phyloP scores from a whole-genome alignment of 768 basidiomycete genomes.

The Cystoderma amianthinum region DNA sequence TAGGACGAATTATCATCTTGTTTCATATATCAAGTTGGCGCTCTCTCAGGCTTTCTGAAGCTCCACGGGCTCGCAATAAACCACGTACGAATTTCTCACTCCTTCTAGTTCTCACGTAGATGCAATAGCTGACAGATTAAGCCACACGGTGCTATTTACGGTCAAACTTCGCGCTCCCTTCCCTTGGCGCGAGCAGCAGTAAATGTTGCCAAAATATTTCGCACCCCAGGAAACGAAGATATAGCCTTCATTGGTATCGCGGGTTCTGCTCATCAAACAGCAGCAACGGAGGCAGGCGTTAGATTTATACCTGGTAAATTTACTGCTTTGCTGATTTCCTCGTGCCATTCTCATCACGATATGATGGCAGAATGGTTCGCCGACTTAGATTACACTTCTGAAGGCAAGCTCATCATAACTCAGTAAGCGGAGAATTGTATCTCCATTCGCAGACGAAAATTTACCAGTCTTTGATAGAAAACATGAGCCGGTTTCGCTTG shows the following conservation, averaged over 20 bases:
- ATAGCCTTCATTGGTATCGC: conserved; percentile 60
- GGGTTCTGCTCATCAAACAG: conserved; percentile 54
- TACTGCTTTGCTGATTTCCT: not conserved
- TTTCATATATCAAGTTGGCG: conserved; percentile 66
- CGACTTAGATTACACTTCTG: conserved; percentile 51
- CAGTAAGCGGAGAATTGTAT: conserved; percentile 24
- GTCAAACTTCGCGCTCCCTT: conserved; percentile 49
- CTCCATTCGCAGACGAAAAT: not conserved
- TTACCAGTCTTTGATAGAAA: conserved; percentile 23
- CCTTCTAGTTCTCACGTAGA: not conserved
- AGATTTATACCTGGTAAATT: conserved; percentile 52
- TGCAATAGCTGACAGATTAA: conserved; percentile 32
- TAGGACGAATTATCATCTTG: conserved; percentile 51
- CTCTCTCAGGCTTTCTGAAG: conserved; percentile 52
- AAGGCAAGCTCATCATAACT: conserved; percentile 55
- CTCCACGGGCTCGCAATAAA: conserved; percentile 43
- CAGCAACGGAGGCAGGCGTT: conserved; percentile 46
- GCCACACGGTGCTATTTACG: conserved; percentile 57
- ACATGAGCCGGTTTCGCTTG: conserved; percentile 38
- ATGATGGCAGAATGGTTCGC: conserved; percentile 53
- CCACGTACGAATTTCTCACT: conserved; percentile 32
- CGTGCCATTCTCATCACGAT: not conserved
- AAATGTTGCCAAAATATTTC: conserved; percentile 45
- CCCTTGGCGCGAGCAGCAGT: conserved; percentile 50
- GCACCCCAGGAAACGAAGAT: conserved; percentile 14